Evolutionary conservation across 1,284 basidiomycete genomes (phyloP), one percentile per base, ranked within the genome.

Genomic region (Leccinum fallax): DNA sequence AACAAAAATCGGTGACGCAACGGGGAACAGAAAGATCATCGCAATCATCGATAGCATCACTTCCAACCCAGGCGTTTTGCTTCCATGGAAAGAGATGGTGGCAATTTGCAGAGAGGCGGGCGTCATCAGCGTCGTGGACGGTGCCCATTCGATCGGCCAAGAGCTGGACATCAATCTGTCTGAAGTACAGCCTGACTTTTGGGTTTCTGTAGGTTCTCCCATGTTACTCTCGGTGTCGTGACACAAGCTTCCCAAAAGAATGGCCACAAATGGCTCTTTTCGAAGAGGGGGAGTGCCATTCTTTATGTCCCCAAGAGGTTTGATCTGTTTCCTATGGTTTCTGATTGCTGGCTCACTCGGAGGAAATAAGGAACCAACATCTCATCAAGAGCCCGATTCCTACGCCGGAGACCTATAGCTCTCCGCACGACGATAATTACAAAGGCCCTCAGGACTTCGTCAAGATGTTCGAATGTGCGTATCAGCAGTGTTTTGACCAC

Each of bases 41-140:
- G 88, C 88, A 0, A 72, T 96, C 8, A 84, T 97, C 19, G 95
- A 97, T 73, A 77, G 82, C 19, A 89, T 97, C 64, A 77, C 81
- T 1, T 86, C 90, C 1, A 81, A 80, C 48, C 94, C 94, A 0
- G 94, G 90, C 0, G 84, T 86, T 4, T 70, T 80, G 0, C 77
- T 94, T 34, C 95, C 95, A 0, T 97, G 94, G 95, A 79, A 90
- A 70, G 83, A 88, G 63, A 80, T 96, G 71, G 86, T 90, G 0
- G 74, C 80, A 21, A 78, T 93, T 16, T 90, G 88, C 69, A 83
- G 82, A 66, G 83, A 90, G 65, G 85, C 88, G 59, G 85, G 85
- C 3, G 82, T 89, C 2, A 84, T 86, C 75, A 89, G 83, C 59
- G 74, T 95, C 16, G 75, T 97, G 16, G 95, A 97, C 68, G 95